Base-by-base conservation (phyloP, 177 flowering plant species). In the Vitis hybrid region DNA sequence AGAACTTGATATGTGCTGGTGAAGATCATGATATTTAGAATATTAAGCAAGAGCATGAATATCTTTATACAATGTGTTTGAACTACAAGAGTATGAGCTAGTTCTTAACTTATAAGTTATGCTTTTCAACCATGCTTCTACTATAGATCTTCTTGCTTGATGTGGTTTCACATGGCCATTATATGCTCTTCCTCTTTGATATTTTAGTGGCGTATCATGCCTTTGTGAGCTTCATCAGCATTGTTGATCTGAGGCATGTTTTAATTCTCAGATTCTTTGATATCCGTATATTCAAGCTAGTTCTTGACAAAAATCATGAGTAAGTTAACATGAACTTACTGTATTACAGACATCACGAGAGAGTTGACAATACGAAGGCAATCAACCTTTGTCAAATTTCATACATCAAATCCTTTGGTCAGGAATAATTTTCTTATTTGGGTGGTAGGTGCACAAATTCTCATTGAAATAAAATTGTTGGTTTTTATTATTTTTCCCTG, bases 331-430 rank as follows among this genome's bases (percentile, higher is more conserved):
- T 56, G 8, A 1, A 20, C 12, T 15, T 73, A 62, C 54, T 73
- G 15, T 68, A 5, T 70, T 12, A 76, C 91, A 95, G 99, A 87
- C 68, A 80, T 83, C 67, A 77, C 97, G 24, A 80, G 87, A 79
- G 87, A 84, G 74, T 22, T 77, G 81, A 87, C 86, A 56, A 59
- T 89, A 78, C 82, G 80, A 77, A 93, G 99, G 80, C 98, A 96
- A 80, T 88, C 99, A 54, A 86, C 90, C 18, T 89, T 96, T 80
- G 95, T 88, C 64, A 87, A 85, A 74, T 75, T 80, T 68, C 97
- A 88, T 59, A 65, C 88, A 33, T 86, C 97, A 65, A 80, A 78
- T 82, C 82, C 90, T 70, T 72, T 82, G 73, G 74, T 73, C 79
- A 88, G 78, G 82, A 92, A 89, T 75, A 80, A 79, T 56, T 74